Percentiles rank a stretch among this genome's conserved stretches.
These are phyloP conservation scores for Tetraselmis striata DNA, from an alignment of 139 green algal species.

Conservation along the genomic window DNA sequence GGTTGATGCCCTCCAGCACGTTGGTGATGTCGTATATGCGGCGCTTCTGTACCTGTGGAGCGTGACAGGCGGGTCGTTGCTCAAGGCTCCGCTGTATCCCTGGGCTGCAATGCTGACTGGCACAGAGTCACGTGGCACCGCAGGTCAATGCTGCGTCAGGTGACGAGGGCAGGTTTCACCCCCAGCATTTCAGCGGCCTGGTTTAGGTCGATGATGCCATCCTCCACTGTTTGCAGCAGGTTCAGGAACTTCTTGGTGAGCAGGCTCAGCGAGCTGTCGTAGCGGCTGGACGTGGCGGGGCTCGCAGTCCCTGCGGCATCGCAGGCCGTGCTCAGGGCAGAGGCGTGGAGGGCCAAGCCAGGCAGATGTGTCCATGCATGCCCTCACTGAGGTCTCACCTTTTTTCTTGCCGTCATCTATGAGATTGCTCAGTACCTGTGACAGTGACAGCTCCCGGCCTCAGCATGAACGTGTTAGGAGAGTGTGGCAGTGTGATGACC, in stretches of 20 bases:
- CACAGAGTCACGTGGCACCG: not conserved
- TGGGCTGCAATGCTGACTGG: not conserved
- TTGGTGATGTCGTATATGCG: conserved; percentile 99
- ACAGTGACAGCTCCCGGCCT: not conserved
- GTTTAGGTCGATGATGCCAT: conserved; percentile 87
- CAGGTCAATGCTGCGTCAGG: not conserved
- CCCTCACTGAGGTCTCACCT: too few species aligned
- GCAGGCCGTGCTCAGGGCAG: not conserved
- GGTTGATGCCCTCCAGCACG: conserved; percentile 91
- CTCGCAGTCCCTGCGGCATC: not conserved
- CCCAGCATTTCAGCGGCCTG: conserved; percentile 70
- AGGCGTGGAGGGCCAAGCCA: not conserved
- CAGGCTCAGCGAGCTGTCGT: conserved; percentile 78
- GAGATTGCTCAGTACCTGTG: not conserved
- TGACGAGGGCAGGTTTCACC: conserved; percentile 20
- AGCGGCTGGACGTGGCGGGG: conserved; percentile 27
- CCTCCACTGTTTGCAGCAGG: conserved; percentile 63
- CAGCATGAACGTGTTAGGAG: too few species aligned
- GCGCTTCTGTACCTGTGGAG: conserved; percentile 88
- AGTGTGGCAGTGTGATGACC: too few species aligned
- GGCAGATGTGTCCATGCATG: too few species aligned
- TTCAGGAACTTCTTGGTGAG: conserved; percentile 90
- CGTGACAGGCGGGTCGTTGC: not conserved
- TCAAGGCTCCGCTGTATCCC: too few species aligned
- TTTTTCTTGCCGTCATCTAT: too few species aligned